Evolutionary conservation across 148 eudicot genomes (phyloP), one percentile per base, ranked within the genome.

Genomic region (Pouteria glomerata): DNA sequence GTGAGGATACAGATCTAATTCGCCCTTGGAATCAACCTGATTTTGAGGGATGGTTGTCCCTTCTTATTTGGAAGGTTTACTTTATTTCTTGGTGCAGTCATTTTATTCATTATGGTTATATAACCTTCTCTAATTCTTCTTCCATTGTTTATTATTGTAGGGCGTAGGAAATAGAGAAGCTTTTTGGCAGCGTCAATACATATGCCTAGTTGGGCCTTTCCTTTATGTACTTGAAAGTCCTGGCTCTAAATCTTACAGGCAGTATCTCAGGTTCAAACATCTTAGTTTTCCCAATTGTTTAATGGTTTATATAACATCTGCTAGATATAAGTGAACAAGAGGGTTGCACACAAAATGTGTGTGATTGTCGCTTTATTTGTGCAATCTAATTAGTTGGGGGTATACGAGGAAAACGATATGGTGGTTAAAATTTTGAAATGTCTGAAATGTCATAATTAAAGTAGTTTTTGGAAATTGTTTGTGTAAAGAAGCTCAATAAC

Each of bases 131-230:
- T 62, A 6, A 69, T 56, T 24, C 14, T 55, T 74, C 31, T 69
- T 58, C 52, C 29, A 68, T 57, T 58, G 14, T 39, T 60, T 72
- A 24, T 72, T 64, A 48, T 69, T 73, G 67, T 66, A 95, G 99
- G 99, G 99, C 59, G 88, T 95, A 47, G 99, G 85, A 76, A 89
- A 88, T 70, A 85, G 97, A 83, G 97, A 95, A 79, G 97, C 99
- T 66, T 85, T 88, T 33, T 95, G 99, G 99, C 85, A 92, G 81
- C 86, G 86, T 53, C 85, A 94, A 87, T 95, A 92, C 79, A 70
- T 95, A 39, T 92, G 91, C 79, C 77, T 95, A 34, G 99, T 90
- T 72, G 99, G 99, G 74, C 85, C 92, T 52, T 90, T 82, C 68
- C 88, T 95, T 41, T 95, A 95, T 79, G 77, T 86, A 63, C 86